Evolutionary conservation across 805 yeast species (phyloP).

Genomic region (Pichia membranifaciens): DNA sequence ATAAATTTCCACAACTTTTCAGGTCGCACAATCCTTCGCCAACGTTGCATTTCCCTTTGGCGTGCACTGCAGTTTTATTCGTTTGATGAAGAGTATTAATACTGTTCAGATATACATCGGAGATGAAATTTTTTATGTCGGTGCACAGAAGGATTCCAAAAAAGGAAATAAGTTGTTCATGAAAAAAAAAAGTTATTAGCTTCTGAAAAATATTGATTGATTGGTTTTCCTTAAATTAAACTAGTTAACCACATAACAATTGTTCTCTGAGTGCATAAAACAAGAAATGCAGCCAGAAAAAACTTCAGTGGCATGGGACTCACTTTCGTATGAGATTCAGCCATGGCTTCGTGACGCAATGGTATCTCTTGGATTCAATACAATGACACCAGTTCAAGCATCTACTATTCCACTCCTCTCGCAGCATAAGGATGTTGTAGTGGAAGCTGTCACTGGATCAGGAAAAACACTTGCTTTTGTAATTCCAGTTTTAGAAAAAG

Average conservation of each 20-base stretch:
- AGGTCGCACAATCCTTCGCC: neutral
- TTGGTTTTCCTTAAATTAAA: too few species aligned
- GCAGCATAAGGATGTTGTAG: conserved; percentile 89
- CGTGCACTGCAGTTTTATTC: neutral
- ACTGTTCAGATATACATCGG: neutral
- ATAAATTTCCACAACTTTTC: neutral
- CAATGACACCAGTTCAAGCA: conserved; percentile 97
- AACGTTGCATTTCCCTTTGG: neutral
- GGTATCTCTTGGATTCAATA: conserved; percentile 62
- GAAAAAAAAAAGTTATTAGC: conserved; percentile 4
- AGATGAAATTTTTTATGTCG: neutral
- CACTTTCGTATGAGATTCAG: conserved; percentile 44
- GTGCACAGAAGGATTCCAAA: conserved; percentile 7
- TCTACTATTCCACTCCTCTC: conserved; percentile 81
- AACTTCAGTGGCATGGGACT: conserved; percentile 57
- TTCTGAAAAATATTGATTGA: too few species aligned
- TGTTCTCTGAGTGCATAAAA: too few species aligned
- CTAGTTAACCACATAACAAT: too few species aligned
- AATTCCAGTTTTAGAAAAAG: conserved; percentile 71
- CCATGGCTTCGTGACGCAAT: conserved; percentile 74
- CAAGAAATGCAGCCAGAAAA: conserved; percentile 2
- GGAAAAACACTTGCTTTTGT: conserved; percentile 95
- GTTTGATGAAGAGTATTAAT: neutral
- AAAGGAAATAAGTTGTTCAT: conserved; percentile 1
- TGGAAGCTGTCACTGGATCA: conserved; percentile 95